These are phyloP conservation scores for Phaffia tasmanica DNA, from an alignment of 768 basidiomycete genomes.

Conservation along the genomic window DNA sequence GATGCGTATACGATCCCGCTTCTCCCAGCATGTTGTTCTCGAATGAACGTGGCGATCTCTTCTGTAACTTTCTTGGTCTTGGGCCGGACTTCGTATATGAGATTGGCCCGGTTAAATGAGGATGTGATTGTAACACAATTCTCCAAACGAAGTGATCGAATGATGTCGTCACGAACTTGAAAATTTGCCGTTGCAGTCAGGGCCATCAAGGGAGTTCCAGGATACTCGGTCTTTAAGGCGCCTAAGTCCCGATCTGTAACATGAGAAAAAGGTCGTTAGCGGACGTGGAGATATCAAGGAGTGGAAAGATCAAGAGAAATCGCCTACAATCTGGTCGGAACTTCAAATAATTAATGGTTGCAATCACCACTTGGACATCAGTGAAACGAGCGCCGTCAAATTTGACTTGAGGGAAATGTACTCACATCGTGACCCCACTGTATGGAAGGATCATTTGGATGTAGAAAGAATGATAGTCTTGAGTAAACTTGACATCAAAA, in stretches of 20 bases:
- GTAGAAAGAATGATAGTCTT: not conserved
- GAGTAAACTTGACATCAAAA: not conserved
- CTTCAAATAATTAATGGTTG: slow-evolving; percentile 15
- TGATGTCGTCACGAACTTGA: slow-evolving; percentile 66
- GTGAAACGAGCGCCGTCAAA: not conserved
- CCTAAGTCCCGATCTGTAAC: slow-evolving; percentile 42
- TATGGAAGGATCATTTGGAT: not conserved
- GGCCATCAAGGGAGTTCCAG: slow-evolving; percentile 81
- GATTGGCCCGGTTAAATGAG: slow-evolving; percentile 89
- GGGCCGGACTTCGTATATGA: slow-evolving; percentile 57
- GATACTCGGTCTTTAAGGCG: slow-evolving; percentile 60
- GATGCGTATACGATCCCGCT: slow-evolving; percentile 75
- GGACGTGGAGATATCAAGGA: not conserved
- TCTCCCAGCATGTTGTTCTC: slow-evolving; percentile 46
- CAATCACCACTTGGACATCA: no score
- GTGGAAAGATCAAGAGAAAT: not conserved
- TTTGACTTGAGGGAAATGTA: not conserved
- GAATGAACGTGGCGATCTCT: slow-evolving; percentile 61
- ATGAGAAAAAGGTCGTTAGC: slow-evolving; percentile 48
- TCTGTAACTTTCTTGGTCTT: slow-evolving; percentile 46
- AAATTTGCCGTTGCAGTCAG: slow-evolving; percentile 88
- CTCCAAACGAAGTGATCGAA: slow-evolving; percentile 53
- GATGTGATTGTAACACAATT: slow-evolving; percentile 55
- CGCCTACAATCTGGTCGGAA: slow-evolving; percentile 36
- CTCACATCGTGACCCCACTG: slow-evolving; percentile 93